These are phyloP conservation scores for Alliaria petiolata DNA, from an alignment of 345 rosid species.

Conservation along the genomic window DNA sequence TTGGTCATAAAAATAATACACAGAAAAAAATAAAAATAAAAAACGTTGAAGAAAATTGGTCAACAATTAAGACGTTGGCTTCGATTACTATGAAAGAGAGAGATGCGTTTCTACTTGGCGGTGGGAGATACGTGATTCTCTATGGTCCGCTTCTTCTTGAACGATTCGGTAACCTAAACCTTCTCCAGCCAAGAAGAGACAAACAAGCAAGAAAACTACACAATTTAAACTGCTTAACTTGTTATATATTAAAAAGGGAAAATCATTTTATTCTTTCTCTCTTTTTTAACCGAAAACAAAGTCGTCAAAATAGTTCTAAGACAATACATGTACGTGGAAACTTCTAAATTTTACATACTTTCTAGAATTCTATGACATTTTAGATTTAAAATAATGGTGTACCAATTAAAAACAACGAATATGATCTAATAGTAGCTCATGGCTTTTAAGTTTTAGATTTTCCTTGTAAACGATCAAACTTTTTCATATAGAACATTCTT, in stretches of 20 bases:
- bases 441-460: too few relatives aligned
- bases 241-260: neutral
- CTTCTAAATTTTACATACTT: too few relatives aligned
- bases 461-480: too few relatives aligned
- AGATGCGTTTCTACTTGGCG: neutral
- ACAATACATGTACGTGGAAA: neutral
- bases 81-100: neutral
- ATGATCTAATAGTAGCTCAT: too few relatives aligned
- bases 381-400: too few relatives aligned
- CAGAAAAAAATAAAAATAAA: too few relatives aligned
- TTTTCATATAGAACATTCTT: too few relatives aligned
- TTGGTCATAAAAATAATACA: too few relatives aligned
- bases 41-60: neutral
- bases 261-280: neutral
- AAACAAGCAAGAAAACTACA: conserved; percentile 10
- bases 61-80: neutral
- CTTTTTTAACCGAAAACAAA: neutral
- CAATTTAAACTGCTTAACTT: neutral
- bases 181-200: conserved; percentile 9
- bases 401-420: too few relatives aligned
- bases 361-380: too few relatives aligned
- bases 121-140: conserved; percentile 8
- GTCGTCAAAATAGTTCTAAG: neutral
- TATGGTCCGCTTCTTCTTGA: neutral
- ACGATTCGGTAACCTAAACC: conserved; percentile 21